Base-by-base conservation (phyloP, 116 monocot species). In the Thalassia testudinum region DNA sequence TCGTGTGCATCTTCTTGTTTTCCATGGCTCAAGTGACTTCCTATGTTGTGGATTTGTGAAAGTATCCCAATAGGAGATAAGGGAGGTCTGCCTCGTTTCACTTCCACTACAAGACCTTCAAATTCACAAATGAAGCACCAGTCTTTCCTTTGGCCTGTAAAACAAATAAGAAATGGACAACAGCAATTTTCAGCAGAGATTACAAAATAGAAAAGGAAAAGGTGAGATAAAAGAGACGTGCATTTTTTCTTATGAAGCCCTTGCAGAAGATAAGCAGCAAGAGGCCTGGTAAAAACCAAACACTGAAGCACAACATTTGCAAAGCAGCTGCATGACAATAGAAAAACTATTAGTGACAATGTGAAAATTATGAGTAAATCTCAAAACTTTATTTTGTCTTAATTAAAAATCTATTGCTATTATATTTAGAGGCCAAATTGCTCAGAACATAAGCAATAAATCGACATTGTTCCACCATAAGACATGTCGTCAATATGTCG, bases 1-100 rank as follows among this genome's bases (percentile, higher is more conserved):
- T 95, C 95, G 68, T 95, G 95, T 20, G 95, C 95, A 75, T 95
- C 95, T 88, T 95, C 95, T 75, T 95, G 74, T 55, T 65, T 78
- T 27, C 88, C 85, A 54, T 65, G 73, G 58, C 89, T 72, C 68
- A 95, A 75, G 54, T 71, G 67, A 37, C 74, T 66, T 26, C 87
- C 78, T 60, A 81, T 71, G 24, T 71, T 72, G 20, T 75, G 62
- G 47, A 95, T 62, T 37, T 78, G 84, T 23, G 79, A 81, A 14
- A 95, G 71, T 74, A 95, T 88, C 12, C 70, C 62, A 26, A 49
- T 56, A 50, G 88, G 88, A 26, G 84, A 85, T 12, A 88, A 52
- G 10, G 73, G 70, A 69, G 79, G 70, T 14, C 71, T 65, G 26
- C 76, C 79, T 66, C 72, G 78, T 49, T 77, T 82, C 54, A 61